Base-by-base conservation (phyloP, 176 grass and related monocot genomes). In the Zoysia japonica region DNA sequence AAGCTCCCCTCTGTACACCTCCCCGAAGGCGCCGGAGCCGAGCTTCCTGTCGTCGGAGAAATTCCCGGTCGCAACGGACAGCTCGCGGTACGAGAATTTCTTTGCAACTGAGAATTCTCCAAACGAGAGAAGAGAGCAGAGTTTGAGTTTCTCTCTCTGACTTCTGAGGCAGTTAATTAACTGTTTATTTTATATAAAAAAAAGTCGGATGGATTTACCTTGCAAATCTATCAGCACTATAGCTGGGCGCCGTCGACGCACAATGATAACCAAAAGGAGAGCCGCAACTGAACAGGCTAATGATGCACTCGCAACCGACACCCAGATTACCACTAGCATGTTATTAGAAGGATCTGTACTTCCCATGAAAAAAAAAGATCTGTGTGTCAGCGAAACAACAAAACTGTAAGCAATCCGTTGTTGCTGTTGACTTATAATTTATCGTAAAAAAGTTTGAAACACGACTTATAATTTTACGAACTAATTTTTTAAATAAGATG, bases 71-170 rank as follows among this genome's bases (percentile, higher is more conserved):
- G 78, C 66, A 0, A 4, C 1, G 3, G 9, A 10, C 3, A 70
- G 53, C 66, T 80, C 64, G 0, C 16, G 4, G 78, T 70, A 70
- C 5, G 66, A 47, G 66, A 80, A 80, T 61, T 61, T 2, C 28
- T 14, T 80, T 70, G 67, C 61, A n/a, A 78, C 59, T 61, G 59
- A 49, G n/a, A n/a, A n/a, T n/a, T n/a, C n/a, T n/a, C n/a, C n/a
- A n/a, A n/a, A n/a, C n/a, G n/a, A n/a, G n/a, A n/a, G n/a, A n/a
- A n/a, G n/a, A n/a, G n/a, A n/a, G n/a, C n/a, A n/a, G n/a, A n/a
- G n/a, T n/a, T n/a, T n/a, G n/a, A n/a, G n/a, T n/a, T n/a, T n/a
- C n/a, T n/a, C n/a, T n/a, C n/a, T n/a, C n/a, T n/a, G n/a, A n/a
- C n/a, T n/a, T n/a, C n/a, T n/a, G n/a, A n/a, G n/a, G n/a, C n/a